Evolutionary conservation across 2,329 filamentous ascomycete species (phyloP), one percentile per base, ranked within the genome.

Genomic region (Graphium sp.): DNA sequence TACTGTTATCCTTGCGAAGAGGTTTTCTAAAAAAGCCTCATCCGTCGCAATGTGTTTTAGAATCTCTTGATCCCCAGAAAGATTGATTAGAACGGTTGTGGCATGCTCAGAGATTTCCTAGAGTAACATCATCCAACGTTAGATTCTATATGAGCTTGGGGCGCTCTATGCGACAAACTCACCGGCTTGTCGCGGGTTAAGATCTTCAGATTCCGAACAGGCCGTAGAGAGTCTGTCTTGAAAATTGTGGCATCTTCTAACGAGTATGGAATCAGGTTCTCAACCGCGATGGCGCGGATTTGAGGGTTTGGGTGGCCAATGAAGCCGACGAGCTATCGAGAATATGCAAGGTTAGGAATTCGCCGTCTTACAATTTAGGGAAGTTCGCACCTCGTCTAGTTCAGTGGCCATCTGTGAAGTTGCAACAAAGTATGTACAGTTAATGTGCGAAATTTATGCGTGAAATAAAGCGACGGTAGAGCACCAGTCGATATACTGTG

Each of bases 51-150:
- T 57, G 29, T 57, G 60, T 37, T 80, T 66, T 22, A 93, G 57
- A 4, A 95, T 61, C 30, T 85, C 79, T 9, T 59, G 56, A 41
- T 95, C 85, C 11, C 71, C 71, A 2, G 80, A 77, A 11, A 89
- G 59, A 48, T 93, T 94, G 42, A 95, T 69, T 35, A 98, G 74
- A 40, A 94, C 87, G 10, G 74, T 91, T 39, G 94, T 56, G 21
- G 80, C 85, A 70, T 93, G 79, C 48, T 89, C 82, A n/a, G 87
- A 80, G 35, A 94, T 93, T 49, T 78, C 72, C 74, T 91, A 37
- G n/a, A n/a, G n/a, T n/a, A n/a, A n/a, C n/a, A n/a, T n/a, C n/a
- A n/a, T n/a, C n/a, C n/a, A n/a, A n/a, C n/a, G n/a, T n/a, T n/a
- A n/a, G n/a, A n/a, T n/a, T n/a, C n/a, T n/a, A n/a, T n/a, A n/a